Evolutionary conservation across 768 basidiomycete genomes (phyloP), one percentile per base, ranked within the genome.

Genomic region (Candolleomyces aberdarensis): DNA sequence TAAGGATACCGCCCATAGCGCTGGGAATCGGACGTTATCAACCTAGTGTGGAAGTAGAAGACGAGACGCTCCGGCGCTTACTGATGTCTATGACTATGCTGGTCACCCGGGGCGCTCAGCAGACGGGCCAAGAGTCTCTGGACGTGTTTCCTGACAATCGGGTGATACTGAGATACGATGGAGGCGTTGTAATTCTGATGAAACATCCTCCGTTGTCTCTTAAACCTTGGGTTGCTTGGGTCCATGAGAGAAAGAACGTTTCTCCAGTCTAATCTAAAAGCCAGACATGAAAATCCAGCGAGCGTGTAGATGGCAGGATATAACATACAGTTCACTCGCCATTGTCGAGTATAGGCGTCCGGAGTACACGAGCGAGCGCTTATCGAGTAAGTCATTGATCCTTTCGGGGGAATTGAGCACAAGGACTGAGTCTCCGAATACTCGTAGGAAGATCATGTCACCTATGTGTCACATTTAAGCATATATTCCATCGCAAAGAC

Each of bases 361-460:
- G 19, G 44, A 46, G 19, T 46, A 46, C 15, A 20, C 6, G 6
- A 20, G 3, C 4, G 44, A 46, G 7, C 44, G 44, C 6, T 17
- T 46, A 46, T 46, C 44, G 44, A 46, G 44, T 14, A 46, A 46
- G 3, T 46, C 44, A 17, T 46, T 46, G 8, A 46, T 20, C 44
- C 44, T 46, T 14, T 46, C 14, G 1, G 44, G 44, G 6, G 44
- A 46, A 14, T 46, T 46, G 17, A 46, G 44, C 15, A 46, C 19
- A 14, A 46, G 44, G 14, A 46, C 19, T 1, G 10, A 14, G 3
- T 46, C 17, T 14, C 44, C 19, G 14, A 46, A 46, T 17, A 36
- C 57, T n/a, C 53, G 44, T 22, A 59, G 32, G 32, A 58, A 62
- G 20, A 58, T 49, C 26, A 62, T 58, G 44, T 59, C 57, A 9